Percentiles rank a stretch among this genome's conserved stretches.
Conservation (phyloP, 2,329 filamentous ascomycete genomes). For the Fusarium kyushuense region DNA sequence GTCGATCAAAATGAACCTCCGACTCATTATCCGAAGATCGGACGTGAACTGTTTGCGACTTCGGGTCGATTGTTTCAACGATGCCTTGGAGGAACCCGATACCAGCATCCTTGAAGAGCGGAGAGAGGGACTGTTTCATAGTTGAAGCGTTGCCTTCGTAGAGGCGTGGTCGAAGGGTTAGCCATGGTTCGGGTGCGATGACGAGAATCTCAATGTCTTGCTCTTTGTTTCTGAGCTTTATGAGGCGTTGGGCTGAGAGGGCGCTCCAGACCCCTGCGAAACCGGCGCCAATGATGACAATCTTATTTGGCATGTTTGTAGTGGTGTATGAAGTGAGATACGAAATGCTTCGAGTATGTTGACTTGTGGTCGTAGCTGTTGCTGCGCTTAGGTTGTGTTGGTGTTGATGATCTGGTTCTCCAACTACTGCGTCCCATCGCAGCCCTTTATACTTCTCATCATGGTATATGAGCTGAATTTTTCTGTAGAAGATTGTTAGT, state of each 20-base stretch:
- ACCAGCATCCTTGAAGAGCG: slow-evolving; percentile 45
- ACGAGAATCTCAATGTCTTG: slow-evolving; percentile 47
- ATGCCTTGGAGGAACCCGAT: slow-evolving; percentile 47
- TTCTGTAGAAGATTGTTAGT: neutral
- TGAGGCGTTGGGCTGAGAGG: slow-evolving; percentile 22
- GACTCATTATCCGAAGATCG: slow-evolving; percentile 13
- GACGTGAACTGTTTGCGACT: slow-evolving; percentile 31
- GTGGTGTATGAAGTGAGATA: rapidly evolving
- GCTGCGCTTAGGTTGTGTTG: neutral
- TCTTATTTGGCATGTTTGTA: slow-evolving; percentile 3
- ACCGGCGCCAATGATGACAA: slow-evolving; percentile 24
- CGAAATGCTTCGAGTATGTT: neutral
- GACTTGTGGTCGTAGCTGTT: neutral
- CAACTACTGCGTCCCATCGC: rapidly evolving
- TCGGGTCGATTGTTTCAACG: slow-evolving; percentile 34
- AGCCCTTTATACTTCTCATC: neutral
- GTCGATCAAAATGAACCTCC: slow-evolving; percentile 46
- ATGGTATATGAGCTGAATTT: neutral
- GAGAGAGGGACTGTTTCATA: slow-evolving; percentile 37
- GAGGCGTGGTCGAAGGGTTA: slow-evolving; percentile 52
- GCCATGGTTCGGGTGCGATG: slow-evolving; percentile 49
- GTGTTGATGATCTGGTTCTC: neutral
- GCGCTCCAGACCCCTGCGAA: slow-evolving; percentile 34
- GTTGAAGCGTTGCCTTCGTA: slow-evolving; percentile 48
- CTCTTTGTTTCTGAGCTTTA: neutral